Percentiles rank a stretch among this genome's conserved stretches.
Conservation (phyloP, 345 rosid genomes). For the Melaleuca alternifolia region DNA sequence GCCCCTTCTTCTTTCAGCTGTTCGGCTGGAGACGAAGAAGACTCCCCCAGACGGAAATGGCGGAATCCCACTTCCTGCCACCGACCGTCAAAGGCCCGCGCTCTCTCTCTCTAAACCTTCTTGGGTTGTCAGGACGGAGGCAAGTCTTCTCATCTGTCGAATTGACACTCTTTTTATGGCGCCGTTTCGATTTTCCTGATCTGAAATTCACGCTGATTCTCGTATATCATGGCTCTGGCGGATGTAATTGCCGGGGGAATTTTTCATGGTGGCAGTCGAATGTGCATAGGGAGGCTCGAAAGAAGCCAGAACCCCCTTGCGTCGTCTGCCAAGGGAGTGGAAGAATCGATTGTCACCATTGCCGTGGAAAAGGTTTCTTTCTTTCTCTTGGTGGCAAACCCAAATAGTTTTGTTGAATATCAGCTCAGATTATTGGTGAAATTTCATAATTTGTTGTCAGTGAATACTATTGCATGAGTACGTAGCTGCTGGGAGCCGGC, state of each 20-base stretch:
- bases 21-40: constrained; percentile 1
- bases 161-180: background rate
- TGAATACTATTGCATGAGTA: background rate
- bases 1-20: background rate
- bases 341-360: constrained; percentile 47
- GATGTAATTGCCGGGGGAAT: background rate
- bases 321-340: constrained; percentile 61
- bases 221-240: background rate
- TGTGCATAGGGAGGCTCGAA: constrained; percentile 20
- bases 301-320: constrained; percentile 51
- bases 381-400: background rate
- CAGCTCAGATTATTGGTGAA: background rate
- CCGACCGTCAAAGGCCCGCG: background rate
- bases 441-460: background rate
- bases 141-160: background rate
- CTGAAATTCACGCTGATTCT: background rate
- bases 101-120: constrained; percentile 51
- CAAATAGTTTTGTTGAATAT: background rate
- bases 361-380: constrained; percentile 52
- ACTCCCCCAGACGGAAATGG: constrained; percentile 4
- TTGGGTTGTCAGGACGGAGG: constrained; percentile 76
- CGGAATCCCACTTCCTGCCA: background rate
- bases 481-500: background rate
- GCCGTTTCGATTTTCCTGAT: background rate
- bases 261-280: constrained; percentile 31